Percentiles rank a stretch among this genome's conserved stretches.
Evolutionary conservation across 352 stramenopile genomes (phyloP).

Genomic region (Blastocystis sp.): DNA sequence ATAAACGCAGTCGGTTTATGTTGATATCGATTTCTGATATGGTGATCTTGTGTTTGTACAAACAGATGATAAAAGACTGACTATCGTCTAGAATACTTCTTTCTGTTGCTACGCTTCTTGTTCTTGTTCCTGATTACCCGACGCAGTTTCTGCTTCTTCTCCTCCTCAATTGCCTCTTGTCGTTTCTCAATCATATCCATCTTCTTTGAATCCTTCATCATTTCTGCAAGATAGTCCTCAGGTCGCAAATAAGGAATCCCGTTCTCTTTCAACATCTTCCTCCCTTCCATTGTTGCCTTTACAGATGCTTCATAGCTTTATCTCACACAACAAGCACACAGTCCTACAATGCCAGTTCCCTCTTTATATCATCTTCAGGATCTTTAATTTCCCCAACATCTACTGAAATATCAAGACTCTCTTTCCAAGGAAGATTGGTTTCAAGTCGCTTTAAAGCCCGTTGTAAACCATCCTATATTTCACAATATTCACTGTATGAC

Average conservation of each 20-base stretch:
- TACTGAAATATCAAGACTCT: constrained; percentile 54
- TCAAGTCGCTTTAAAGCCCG: background rate
- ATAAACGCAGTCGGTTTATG: background rate
- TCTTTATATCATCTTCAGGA: constrained; percentile 59
- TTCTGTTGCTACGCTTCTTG: constrained; percentile 55
- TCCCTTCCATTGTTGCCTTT: constrained; percentile 38
- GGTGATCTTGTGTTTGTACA: background rate
- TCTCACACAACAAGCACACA: background rate
- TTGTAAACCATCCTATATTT: constrained; percentile 27
- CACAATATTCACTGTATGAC: background rate
- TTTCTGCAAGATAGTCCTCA: constrained; percentile 57
- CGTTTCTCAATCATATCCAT: constrained; percentile 61
- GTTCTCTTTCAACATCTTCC: constrained; percentile 53
- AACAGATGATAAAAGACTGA: background rate
- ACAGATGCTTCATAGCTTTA: constrained; percentile 55
- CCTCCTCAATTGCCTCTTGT: constrained; percentile 33
- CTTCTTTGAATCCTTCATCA: constrained; percentile 57
- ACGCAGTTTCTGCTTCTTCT: constrained; percentile 60
- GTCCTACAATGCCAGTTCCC: constrained; percentile 50
- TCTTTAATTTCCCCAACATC: constrained; percentile 36
- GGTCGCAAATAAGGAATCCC: constrained; percentile 57
- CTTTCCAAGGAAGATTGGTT: constrained; percentile 36
- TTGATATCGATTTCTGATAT: background rate
- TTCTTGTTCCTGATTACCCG: constrained; percentile 58
- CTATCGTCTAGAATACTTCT: constrained; percentile 55